Percentiles rank a stretch among this genome's conserved stretches.
Conservation (phyloP, 2,329 filamentous ascomycete species). For the Pseudogymnoascus sp. region DNA sequence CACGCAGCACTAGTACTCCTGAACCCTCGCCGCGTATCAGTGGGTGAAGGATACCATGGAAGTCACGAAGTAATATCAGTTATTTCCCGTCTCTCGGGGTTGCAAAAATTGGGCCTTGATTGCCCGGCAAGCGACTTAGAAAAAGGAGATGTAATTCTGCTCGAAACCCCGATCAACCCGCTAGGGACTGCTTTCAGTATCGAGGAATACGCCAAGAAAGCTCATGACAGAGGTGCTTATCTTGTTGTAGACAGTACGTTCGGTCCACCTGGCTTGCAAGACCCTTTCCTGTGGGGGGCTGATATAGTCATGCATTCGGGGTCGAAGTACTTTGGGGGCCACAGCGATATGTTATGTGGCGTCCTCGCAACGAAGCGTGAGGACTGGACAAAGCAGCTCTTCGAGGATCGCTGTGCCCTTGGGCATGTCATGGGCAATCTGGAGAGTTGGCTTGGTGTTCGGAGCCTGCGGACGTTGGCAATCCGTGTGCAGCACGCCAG, state of each 20-base stretch:
- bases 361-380: slow-evolving; percentile 59
- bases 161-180: slow-evolving; percentile 92
- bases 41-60: slow-evolving; percentile 84
- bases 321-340: slow-evolving; percentile 93
- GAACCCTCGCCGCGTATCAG: slow-evolving; percentile 74
- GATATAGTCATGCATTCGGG: slow-evolving; percentile 88
- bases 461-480: slow-evolving; percentile 78
- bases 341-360: slow-evolving; percentile 88
- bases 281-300: slow-evolving; percentile 73
- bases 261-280: slow-evolving; percentile 78
- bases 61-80: slow-evolving; percentile 78
- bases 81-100: slow-evolving; percentile 64
- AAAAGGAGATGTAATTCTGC: slow-evolving; percentile 74
- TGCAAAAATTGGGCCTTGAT: slow-evolving; percentile 63
- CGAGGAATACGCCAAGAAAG: slow-evolving; percentile 59
- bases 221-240: slow-evolving; percentile 62
- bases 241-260: slow-evolving; percentile 91
- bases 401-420: slow-evolving; percentile 65
- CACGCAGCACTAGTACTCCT: slow-evolving; percentile 78
- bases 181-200: slow-evolving; percentile 74
- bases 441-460: slow-evolving; percentile 85
- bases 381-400: slow-evolving; percentile 53
- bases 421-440: slow-evolving; percentile 81
- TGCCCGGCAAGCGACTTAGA: slow-evolving; percentile 58
- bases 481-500: slow-evolving; percentile 73